phyloP scores from a whole-genome alignment of 208 protist genomes.

The Crithidia acanthocephali region DNA sequence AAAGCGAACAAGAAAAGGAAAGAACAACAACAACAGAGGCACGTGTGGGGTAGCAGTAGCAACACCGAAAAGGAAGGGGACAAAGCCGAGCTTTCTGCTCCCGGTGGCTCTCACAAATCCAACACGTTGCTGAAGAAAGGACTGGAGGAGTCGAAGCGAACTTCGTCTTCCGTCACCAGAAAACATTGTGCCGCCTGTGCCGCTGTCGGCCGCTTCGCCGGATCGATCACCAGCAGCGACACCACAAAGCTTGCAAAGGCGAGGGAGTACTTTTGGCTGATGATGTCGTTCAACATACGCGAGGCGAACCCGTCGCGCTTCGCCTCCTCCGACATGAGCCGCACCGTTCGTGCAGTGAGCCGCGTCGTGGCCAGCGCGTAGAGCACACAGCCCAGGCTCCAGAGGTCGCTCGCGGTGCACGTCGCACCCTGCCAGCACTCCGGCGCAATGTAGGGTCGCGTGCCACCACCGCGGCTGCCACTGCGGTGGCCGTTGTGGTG shows the following conservation, averaged over 20 bases:
- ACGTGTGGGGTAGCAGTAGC: no score
- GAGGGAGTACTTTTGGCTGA: constrained; percentile 58
- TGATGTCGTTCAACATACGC: constrained; percentile 74
- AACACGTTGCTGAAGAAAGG: constrained; percentile 83
- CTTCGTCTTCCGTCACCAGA: constrained; percentile 36
- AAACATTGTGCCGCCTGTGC: constrained; percentile 65
- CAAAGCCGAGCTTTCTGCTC: neutral
- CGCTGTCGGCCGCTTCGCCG: constrained; percentile 68
- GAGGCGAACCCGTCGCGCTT: constrained; percentile 62
- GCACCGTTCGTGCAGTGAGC: constrained; percentile 53
- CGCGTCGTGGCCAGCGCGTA: constrained; percentile 82
- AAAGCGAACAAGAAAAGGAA: neutral
- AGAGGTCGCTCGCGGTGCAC: constrained; percentile 80
- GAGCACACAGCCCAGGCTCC: constrained; percentile 86
- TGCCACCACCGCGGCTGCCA: constrained; percentile 59
- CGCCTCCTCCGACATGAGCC: constrained; percentile 83
- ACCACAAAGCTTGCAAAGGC: constrained; percentile 82
- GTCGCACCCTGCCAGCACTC: constrained; percentile 71
- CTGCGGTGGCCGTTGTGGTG: constrained; percentile 12
- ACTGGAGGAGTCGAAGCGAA: constrained; percentile 57
- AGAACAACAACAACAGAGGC: no score
- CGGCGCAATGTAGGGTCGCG: constrained; percentile 85
- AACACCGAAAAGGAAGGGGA: neutral
- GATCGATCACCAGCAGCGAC: constrained; percentile 73
- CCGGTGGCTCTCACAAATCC: constrained; percentile 39